phyloP scores from a whole-genome alignment of 805 yeast genomes.

The Wickerhamiella kurtzmanii region DNA sequence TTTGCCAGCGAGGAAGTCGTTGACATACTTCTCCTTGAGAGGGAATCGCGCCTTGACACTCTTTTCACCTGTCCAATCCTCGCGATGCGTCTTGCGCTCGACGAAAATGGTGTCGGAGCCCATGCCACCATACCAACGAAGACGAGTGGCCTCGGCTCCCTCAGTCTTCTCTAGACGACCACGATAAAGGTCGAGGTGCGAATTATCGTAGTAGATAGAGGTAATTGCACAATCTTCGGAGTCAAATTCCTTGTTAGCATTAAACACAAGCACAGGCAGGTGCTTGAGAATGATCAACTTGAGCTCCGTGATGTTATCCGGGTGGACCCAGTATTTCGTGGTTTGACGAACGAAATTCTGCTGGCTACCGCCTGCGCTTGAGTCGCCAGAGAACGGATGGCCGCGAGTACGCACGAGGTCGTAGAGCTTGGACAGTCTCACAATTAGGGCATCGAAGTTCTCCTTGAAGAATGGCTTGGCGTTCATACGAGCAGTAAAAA shows the following conservation, averaged over 20 bases:
- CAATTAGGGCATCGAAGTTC: slow-evolving; percentile 79
- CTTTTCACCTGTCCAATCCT: slow-evolving; percentile 99
- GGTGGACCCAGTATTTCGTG: slow-evolving; percentile 98
- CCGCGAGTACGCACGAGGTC: slow-evolving; percentile 94
- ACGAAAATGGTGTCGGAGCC: slow-evolving; percentile 79
- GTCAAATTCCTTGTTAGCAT: slow-evolving; percentile 91
- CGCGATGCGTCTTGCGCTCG: slow-evolving; percentile 96
- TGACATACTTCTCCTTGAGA: slow-evolving; percentile 79
- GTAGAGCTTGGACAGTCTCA: slow-evolving; percentile 74
- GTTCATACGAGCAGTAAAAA: slow-evolving; percentile 83
- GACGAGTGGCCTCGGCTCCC: slow-evolving; percentile 97
- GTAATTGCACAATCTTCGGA: slow-evolving; percentile 91
- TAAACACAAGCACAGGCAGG: slow-evolving; percentile 92
- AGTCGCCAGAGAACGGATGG: slow-evolving; percentile 86
- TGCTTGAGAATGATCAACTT: slow-evolving; percentile 86
- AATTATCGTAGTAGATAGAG: slow-evolving; percentile 88
- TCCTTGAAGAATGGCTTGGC: slow-evolving; percentile 94
- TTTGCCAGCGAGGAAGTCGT: slow-evolving; percentile 68
- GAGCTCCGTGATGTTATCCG: slow-evolving; percentile 92
- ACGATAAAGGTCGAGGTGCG: slow-evolving; percentile 76
- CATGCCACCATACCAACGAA: slow-evolving; percentile 99
- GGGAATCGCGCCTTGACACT: slow-evolving; percentile 97
- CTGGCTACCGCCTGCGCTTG: slow-evolving; percentile 95
- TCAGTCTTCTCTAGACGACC: slow-evolving; percentile 93
- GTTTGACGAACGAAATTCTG: slow-evolving; percentile 98